Evolutionary conservation across 2,329 filamentous ascomycete genomes (phyloP).

Genomic region (Paramyrothecium sp.): DNA sequence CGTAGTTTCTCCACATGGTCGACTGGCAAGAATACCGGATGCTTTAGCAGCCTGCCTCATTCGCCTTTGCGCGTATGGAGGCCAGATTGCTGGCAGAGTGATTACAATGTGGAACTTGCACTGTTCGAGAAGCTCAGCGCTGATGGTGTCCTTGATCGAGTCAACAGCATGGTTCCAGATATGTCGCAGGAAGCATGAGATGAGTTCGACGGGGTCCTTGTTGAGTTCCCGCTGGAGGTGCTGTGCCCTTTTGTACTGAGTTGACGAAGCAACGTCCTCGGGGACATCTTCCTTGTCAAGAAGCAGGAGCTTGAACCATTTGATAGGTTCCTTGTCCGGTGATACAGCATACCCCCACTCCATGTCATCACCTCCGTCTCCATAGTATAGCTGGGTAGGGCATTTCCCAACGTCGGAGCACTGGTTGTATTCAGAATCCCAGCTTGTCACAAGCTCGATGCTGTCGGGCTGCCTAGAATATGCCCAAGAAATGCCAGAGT

Average conservation of each 20-base stretch:
- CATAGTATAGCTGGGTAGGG: slow-evolving; percentile 23
- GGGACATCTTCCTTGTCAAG: slow-evolving; percentile 28
- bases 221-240: not conserved
- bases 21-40: slow-evolving; percentile 32
- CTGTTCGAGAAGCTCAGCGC: slow-evolving; percentile 14
- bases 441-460: slow-evolving; percentile 28
- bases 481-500: slow-evolving; percentile 40
- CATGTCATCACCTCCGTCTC: accelerated
- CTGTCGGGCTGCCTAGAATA: slow-evolving; percentile 21
- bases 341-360: slow-evolving; percentile 33
- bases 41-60: slow-evolving; percentile 33
- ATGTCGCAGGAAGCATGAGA: slow-evolving; percentile 27
- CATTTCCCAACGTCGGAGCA: slow-evolving; percentile 29
- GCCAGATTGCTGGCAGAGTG: slow-evolving; percentile 47
- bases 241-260: slow-evolving; percentile 14
- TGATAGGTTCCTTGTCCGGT: slow-evolving; percentile 13
- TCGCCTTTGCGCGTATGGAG: slow-evolving; percentile 28
- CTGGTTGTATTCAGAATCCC: slow-evolving; percentile 15
- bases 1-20: slow-evolving; percentile 23
- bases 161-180: slow-evolving; percentile 30
- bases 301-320: slow-evolving; percentile 42
- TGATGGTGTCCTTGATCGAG: slow-evolving; percentile 21
- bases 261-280: slow-evolving; percentile 13
- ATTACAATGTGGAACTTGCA: slow-evolving; percentile 34
- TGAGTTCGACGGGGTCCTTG: slow-evolving; percentile 23